Base-by-base conservation (phyloP, 1,284 basidiomycete genomes). In the Lignosus rhinocerotis region DNA sequence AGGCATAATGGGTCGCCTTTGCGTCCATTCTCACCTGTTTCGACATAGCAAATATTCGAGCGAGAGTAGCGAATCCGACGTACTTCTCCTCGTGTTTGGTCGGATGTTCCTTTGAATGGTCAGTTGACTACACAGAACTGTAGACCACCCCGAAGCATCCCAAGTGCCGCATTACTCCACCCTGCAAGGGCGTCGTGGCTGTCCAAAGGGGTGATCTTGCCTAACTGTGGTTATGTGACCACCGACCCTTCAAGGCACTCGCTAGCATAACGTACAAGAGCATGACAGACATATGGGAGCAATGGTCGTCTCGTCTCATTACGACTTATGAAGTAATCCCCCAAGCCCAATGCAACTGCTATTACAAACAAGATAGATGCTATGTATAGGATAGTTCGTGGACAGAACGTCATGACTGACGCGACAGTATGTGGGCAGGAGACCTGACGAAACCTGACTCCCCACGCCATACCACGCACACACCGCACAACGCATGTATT, bases 21-120 rank as follows among this genome's bases (percentile, higher is more conserved):
- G 74, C 74, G 0, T 73, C 71, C 3, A 60, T 78, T 10, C 48
- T 78, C 10, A 66, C 72, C 1, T 65, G 67, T 9, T 78, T 76
- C 59, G 65, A 76, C 45, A 72, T 78, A 44, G 60, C 61, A 11
- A 74, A 74, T 49, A 68, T 69, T 54, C 65, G 0, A 73, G 75
- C 54, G 67, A 68, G 19, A 49, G 69, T n/a, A 75, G 75, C 6
- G 54, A 67, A 8, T 54, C 65, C 6, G 67, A 75, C 38, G 71
- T 73, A 43, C 73, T 25, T 25, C 25, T n/a, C n/a, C n/a, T n/a
- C 25, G 25, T 25, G 25, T 25, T 25, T 4, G 4, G 4, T 2
- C 4, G 25, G 4, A 25, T 25, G 4, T 25, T 25, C 4, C 25
- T 25, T 25, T 25, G 25, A 25, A 25, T 25, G 4, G 25, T 25